Evolutionary conservation across 164 flowering plant genomes (phyloP).

Genomic region (Piper betle): DNA sequence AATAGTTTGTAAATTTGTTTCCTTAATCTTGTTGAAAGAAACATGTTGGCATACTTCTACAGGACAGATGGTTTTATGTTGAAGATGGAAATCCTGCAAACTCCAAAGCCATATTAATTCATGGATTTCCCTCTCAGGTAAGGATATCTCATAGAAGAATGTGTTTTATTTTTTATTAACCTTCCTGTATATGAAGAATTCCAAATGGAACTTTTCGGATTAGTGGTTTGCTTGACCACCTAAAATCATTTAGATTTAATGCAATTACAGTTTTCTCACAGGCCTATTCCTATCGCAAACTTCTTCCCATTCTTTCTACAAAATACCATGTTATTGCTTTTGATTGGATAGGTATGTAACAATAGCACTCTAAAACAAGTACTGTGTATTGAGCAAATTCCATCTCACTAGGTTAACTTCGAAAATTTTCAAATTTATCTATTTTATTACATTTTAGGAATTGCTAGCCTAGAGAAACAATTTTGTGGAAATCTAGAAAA

Average conservation of each 20-base stretch:
- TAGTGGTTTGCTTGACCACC: not conserved
- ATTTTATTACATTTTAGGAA: not conserved
- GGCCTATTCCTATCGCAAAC: constrained; percentile 93
- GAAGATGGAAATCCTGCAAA: constrained; percentile 68
- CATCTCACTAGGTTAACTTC: no score
- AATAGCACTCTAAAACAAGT: not conserved
- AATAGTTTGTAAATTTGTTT: no score
- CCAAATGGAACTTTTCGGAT: no score
- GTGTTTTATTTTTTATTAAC: not conserved
- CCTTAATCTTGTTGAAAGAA: not conserved
- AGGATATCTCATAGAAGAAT: constrained; percentile 7
- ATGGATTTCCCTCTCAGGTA: constrained; percentile 97
- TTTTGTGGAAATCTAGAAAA: no score
- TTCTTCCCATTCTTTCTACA: constrained; percentile 62
- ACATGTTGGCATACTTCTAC: constrained; percentile 20
- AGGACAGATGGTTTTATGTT: constrained; percentile 90
- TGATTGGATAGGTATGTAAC: constrained; percentile 80
- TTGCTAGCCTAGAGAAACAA: no score
- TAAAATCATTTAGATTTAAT: not conserved
- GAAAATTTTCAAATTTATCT: not conserved
- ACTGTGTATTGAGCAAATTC: no score
- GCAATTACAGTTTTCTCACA: constrained; percentile 12
- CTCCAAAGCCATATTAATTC: constrained; percentile 50
- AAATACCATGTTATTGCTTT: constrained; percentile 62
- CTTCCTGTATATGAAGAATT: not conserved